These are phyloP conservation scores for Globisporangium nodosum DNA, from an alignment of 352 stramenopile species.

Conservation along the genomic window DNA sequence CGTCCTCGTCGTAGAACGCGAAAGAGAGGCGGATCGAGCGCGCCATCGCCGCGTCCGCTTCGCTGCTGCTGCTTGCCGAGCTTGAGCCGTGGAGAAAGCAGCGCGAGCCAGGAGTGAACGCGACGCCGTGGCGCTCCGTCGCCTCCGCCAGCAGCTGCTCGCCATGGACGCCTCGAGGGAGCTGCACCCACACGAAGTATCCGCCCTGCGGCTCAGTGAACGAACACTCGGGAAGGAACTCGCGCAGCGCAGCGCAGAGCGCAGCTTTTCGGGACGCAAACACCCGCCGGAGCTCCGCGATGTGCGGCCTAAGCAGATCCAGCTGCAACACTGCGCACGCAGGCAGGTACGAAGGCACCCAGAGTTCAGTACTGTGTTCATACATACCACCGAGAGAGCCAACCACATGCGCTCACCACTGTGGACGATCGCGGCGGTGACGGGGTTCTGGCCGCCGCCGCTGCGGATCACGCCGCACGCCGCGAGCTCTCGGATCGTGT, in stretches of 20 bases:
- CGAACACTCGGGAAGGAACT: conserved; percentile 30
- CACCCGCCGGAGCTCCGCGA: conserved; percentile 33
- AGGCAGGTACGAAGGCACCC: conserved; percentile 14
- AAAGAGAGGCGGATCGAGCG: conserved; percentile 66
- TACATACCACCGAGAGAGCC: conserved; percentile 14
- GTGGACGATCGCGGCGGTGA: conserved; percentile 84
- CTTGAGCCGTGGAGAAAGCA: conserved; percentile 25
- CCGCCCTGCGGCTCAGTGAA: conserved; percentile 68
- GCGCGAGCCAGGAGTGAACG: conserved; percentile 68
- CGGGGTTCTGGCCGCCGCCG: conserved; percentile 86
- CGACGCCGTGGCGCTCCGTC: conserved; percentile 44
- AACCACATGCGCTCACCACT: conserved; percentile 25
- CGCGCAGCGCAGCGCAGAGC: conserved; percentile 40
- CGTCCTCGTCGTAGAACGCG: conserved; percentile 73
- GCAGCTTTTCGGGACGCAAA: conserved; percentile 37
- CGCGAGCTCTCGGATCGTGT: conserved; percentile 54
- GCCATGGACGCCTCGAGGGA: conserved; percentile 42
- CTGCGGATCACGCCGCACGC: conserved; percentile 81
- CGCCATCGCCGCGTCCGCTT: neutral
- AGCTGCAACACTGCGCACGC: conserved; percentile 48
- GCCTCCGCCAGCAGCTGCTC: conserved; percentile 48
- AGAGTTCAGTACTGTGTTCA: too few species aligned
- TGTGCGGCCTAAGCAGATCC: conserved; percentile 37
- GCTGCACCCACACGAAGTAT: conserved; percentile 82
- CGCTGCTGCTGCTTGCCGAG: conserved; percentile 15